phyloP scores from a whole-genome alignment of 768 basidiomycete genomes.

The Hygrophorus russula region DNA sequence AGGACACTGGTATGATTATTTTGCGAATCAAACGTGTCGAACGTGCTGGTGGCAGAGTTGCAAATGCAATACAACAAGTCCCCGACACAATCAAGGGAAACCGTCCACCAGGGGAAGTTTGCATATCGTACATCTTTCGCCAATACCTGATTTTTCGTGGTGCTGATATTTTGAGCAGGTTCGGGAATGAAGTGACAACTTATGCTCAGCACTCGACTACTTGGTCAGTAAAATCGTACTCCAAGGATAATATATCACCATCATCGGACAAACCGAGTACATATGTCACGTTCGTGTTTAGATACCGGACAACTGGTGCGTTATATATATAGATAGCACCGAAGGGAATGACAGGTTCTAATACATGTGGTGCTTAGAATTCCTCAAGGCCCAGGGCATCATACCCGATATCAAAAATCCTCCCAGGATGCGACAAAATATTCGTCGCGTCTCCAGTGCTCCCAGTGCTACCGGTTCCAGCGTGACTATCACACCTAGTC shows the following conservation, averaged over 20 bases:
- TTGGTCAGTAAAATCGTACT: slow-evolving; percentile 42
- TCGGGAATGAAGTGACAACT: slow-evolving; percentile 30
- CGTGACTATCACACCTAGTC: slow-evolving; percentile 11
- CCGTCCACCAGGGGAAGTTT: slow-evolving; percentile 29
- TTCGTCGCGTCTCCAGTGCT: slow-evolving; percentile 31
- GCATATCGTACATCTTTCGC: slow-evolving; percentile 30
- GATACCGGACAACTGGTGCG: slow-evolving; percentile 47
- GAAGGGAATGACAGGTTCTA: not conserved
- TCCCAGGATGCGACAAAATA: not conserved
- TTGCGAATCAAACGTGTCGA: slow-evolving; percentile 39
- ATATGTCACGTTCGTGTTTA: slow-evolving; percentile 58
- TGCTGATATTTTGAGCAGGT: slow-evolving; percentile 23
- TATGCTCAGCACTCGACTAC: slow-evolving; percentile 35
- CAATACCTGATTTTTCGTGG: not conserved
- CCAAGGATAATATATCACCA: slow-evolving; percentile 16
- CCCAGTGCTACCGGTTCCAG: slow-evolving; percentile 11
- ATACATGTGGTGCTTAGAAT: slow-evolving; percentile 23
- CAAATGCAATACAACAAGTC: slow-evolving; percentile 30
- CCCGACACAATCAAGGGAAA: slow-evolving; percentile 24
- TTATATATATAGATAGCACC: slow-evolving; percentile 1
- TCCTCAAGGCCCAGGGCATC: slow-evolving; percentile 41
- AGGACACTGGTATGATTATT: slow-evolving; percentile 41
- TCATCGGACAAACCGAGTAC: slow-evolving; percentile 27
- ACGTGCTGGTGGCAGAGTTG: slow-evolving; percentile 21
- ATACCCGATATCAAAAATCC: slow-evolving; percentile 17